These are phyloP conservation scores for Suhomyces coccinellae DNA, from an alignment of 1,139 yeast species.

Conservation along the genomic window DNA sequence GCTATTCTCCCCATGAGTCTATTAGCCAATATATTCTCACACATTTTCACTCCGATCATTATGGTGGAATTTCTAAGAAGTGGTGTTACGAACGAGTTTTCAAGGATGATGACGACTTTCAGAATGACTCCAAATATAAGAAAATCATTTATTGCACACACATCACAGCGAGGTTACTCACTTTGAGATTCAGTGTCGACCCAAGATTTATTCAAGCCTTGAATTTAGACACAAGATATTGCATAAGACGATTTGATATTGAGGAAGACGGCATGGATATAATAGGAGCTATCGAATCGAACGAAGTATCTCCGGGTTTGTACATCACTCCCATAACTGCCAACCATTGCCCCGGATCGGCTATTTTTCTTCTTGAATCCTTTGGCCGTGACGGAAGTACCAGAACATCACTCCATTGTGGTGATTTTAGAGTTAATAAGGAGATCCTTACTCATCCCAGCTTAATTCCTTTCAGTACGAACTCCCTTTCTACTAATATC, in stretches of 20 bases:
- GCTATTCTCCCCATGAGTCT: constrained; percentile 47
- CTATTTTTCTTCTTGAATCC: constrained; percentile 70
- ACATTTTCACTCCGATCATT: constrained; percentile 94
- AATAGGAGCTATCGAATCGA: constrained; percentile 3
- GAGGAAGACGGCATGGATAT: not conserved
- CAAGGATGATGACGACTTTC: constrained; percentile 28
- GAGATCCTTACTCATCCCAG: constrained; percentile 41
- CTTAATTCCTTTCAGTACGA: constrained; percentile 33
- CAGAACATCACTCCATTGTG: constrained; percentile 70
- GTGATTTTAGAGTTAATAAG: constrained; percentile 78
- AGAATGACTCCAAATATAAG: constrained; percentile 42
- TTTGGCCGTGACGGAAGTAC: constrained; percentile 24
- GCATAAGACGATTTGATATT: constrained; percentile 22
- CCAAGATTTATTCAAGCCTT: constrained; percentile 51
- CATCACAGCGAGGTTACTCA: constrained; percentile 61
- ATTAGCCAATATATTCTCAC: constrained; percentile 60
- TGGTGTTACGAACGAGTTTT: constrained; percentile 60
- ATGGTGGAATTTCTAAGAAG: constrained; percentile 75
- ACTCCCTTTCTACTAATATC: constrained; percentile 2
- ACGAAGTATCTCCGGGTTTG: constrained; percentile 37
- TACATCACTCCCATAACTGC: constrained; percentile 73
- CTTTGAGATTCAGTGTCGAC: constrained; percentile 54
- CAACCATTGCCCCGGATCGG: constrained; percentile 96
- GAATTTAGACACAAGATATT: constrained; percentile 43
- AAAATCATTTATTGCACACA: constrained; percentile 65